Conservation (phyloP, 768 basidiomycete genomes). For the Trametes cingulata region DNA sequence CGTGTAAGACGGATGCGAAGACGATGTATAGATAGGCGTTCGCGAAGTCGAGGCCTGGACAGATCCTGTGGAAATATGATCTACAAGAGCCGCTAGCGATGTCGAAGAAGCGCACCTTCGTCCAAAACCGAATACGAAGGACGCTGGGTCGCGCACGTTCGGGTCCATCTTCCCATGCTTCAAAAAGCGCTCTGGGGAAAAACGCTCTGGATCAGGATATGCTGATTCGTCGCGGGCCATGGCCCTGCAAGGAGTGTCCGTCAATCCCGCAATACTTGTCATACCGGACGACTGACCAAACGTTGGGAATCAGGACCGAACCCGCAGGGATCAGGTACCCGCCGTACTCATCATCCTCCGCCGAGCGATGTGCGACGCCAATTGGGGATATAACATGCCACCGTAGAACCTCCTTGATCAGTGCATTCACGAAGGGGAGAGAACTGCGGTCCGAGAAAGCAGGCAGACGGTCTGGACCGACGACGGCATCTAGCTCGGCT, state of each 20-base stretch:
- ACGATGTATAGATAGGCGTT: slow-evolving; percentile 23
- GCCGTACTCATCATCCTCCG: slow-evolving; percentile 30
- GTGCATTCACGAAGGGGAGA: slow-evolving; percentile 27
- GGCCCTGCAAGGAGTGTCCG: slow-evolving; percentile 8
- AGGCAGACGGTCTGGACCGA: slow-evolving; percentile 18
- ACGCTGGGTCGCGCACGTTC: slow-evolving; percentile 21
- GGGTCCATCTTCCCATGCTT: slow-evolving; percentile 14
- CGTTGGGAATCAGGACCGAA: slow-evolving; percentile 25
- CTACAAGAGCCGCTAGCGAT: not conserved
- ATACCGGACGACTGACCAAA: slow-evolving; percentile 15
- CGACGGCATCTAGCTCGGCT: slow-evolving; percentile 28
- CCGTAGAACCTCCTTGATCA: slow-evolving; percentile 25
- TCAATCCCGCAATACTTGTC: not conserved
- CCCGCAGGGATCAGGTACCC: slow-evolving; percentile 34
- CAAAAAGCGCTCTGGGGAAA: slow-evolving; percentile 27
- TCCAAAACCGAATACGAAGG: slow-evolving; percentile 29
- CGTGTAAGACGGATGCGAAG: slow-evolving; percentile 23
- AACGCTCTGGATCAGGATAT: slow-evolving; percentile 26
- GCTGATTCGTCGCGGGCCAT: slow-evolving; percentile 15
- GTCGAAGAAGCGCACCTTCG: slow-evolving; percentile 13
- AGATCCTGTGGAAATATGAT: slow-evolving; percentile 10
- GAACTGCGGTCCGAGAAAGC: slow-evolving; percentile 7
- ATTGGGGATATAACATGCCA: slow-evolving; percentile 25
- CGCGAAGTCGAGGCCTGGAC: slow-evolving; percentile 27
- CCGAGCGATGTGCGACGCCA: slow-evolving; percentile 17